Base-by-base conservation (phyloP, 2,329 filamentous ascomycete genomes). In the Colletotrichum lini region DNA sequence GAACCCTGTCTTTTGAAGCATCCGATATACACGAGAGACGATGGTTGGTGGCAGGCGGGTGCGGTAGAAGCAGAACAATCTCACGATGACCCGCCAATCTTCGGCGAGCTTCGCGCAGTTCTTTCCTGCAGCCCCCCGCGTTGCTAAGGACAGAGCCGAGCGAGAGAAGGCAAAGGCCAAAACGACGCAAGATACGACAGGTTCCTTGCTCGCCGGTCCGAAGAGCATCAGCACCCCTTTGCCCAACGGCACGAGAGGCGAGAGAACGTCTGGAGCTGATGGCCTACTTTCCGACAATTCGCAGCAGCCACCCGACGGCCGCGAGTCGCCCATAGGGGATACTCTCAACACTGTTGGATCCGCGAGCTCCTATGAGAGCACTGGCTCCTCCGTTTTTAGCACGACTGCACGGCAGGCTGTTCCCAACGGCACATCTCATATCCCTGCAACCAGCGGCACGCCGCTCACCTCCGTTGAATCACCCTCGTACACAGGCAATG, bases 101-200 rank as follows among this genome's bases (percentile, higher is more conserved):
- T 86, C 87, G 82, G 92, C 92, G 86, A 91, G 92, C 85, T 95
- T 95, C 88, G 93, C 92, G 84, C 91, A 95, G 84, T 96, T 94
- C 88, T 95, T 95, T 83, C 93, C 93, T 76, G 90, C 92, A 80
- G 93, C 93, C 79, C 93, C 93, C 76, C 89, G 90, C 77, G 90
- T 90, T 70, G 86, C 87, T 67, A 85, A 85, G 81, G 86, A 89
- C 79, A 86, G 86, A 77, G 86, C 88, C 79, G 89, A 91, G 80
- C 86, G 89, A 79, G 88, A 90, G 79, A 91, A 87, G 81, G 85
- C 87, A 84, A 90, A 84, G 81, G 82, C 82, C 72, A 84, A 83
- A 75, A 82, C 82, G 75, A 82, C 82, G 63, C 81, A 82, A 77
- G 80, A 80, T 45, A 74, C 78, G 61, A 67, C 79, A 12, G 72